A percentile compares a stretch with the other conserved stretches of the same genome.
phyloP scores from a whole-genome alignment of 2,329 filamentous ascomycete species.

The Paracoccidioides lutzii region DNA sequence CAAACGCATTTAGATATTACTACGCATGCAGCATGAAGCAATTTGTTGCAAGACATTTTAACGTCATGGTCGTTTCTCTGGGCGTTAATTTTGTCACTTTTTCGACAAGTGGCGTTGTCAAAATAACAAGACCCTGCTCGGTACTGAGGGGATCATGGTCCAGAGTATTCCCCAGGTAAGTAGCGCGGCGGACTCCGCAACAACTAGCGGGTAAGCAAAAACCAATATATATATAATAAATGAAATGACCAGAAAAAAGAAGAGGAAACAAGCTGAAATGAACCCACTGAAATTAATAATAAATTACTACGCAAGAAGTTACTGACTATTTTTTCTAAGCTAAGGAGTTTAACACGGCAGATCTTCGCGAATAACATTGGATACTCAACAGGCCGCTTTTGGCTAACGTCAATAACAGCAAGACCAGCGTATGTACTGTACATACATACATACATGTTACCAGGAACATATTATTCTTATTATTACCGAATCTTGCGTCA shows the following conservation, averaged over 20 bases:
- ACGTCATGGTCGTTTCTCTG: no score
- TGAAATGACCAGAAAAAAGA: not conserved
- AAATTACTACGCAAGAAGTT: not conserved
- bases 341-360: not conserved
- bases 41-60: not conserved
- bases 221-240: no score
- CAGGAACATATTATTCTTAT: not conserved
- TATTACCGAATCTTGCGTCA: constrained; percentile 4
- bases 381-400: not conserved
- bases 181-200: not conserved
- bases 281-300: not conserved
- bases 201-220: not conserved
- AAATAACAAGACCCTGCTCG: no score
- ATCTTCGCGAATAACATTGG: not conserved
- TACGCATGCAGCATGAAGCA: not conserved
- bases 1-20: not conserved
- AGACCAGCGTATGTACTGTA: not conserved
- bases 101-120: no score
- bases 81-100: no score
- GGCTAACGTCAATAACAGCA: not conserved
- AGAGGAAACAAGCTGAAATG: not conserved
- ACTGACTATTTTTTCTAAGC: not conserved
- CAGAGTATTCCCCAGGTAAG: not conserved
- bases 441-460: not conserved
- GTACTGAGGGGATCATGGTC: no score